These are phyloP conservation scores for Tulasnella sp. DNA, from an alignment of 768 basidiomycete species.

Conservation along the genomic window DNA sequence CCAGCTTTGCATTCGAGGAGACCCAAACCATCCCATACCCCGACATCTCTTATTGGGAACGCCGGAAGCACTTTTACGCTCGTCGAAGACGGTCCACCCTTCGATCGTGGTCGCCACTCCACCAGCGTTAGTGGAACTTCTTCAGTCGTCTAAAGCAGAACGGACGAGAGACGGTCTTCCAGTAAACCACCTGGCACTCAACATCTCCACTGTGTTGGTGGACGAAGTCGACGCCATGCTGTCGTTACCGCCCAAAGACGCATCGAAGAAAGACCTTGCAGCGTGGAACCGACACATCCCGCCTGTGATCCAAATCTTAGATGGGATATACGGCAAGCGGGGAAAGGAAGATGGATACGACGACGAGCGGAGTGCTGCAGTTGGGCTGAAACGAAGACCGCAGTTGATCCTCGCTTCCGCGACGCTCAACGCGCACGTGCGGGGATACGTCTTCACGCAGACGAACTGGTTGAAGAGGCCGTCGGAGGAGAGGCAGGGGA, in stretches of 20 bases:
- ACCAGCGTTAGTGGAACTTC: neutral
- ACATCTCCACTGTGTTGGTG: conserved; percentile 21
- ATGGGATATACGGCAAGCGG: conserved; percentile 12
- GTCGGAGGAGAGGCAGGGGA: neutral
- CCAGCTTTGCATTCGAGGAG: conserved; percentile 28
- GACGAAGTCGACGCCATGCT: conserved; percentile 28
- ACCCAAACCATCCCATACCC: conserved; percentile 17
- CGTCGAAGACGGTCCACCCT: neutral
- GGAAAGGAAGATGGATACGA: neutral
- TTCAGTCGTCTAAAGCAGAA: neutral
- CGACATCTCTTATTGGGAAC: neutral
- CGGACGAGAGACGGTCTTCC: neutral
- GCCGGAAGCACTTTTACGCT: neutral
- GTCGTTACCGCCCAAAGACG: conserved; percentile 6
- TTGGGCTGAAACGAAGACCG: conserved; percentile 5
- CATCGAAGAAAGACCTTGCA: neutral
- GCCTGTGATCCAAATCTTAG: conserved; percentile 17
- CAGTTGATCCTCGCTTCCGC: conserved; percentile 26
- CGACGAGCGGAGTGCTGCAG: neutral
- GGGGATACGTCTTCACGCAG: conserved; percentile 16
- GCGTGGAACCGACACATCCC: conserved; percentile 24
- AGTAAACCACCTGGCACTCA: conserved; percentile 1
- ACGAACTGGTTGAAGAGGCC: conserved; percentile 28
- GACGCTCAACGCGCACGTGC: conserved; percentile 21
- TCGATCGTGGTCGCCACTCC: conserved; percentile 24